Evolutionary conservation across 306 rosid species (phyloP).

Genomic region (Lagenaria siceraria): DNA sequence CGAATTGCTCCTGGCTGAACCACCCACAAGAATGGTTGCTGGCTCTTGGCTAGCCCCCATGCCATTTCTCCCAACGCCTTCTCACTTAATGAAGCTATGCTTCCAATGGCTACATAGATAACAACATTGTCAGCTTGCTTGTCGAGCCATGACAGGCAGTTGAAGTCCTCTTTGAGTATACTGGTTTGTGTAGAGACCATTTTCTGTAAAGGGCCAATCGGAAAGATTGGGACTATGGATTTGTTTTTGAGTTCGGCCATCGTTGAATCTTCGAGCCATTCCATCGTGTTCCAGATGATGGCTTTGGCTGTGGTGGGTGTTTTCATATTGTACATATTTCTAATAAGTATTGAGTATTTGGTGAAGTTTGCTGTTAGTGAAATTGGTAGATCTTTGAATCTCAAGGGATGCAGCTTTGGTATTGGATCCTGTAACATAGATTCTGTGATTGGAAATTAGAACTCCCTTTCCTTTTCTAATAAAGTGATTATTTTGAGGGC

Average conservation of each 20-base stretch:
- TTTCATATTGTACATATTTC: slow-evolving; percentile 11
- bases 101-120: slow-evolving; percentile 54
- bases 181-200: slow-evolving; percentile 12
- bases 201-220: slow-evolving; percentile 54
- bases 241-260: background rate
- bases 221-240: slow-evolving; percentile 30
- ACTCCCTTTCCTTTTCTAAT: background rate
- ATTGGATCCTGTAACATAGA: slow-evolving; percentile 28
- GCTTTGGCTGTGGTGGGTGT: slow-evolving; percentile 23
- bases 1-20: slow-evolving; percentile 37
- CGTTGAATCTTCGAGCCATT: slow-evolving; percentile 27
- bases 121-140: slow-evolving; percentile 24
- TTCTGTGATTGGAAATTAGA: slow-evolving; percentile 4
- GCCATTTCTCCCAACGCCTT: slow-evolving; percentile 44
- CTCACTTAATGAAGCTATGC: slow-evolving; percentile 25
- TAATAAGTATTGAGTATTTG: background rate
- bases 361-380: slow-evolving; percentile 9
- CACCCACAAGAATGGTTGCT: slow-evolving; percentile 55
- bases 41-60: slow-evolving; percentile 50
- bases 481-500: too few species aligned
- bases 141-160: slow-evolving; percentile 43
- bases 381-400: slow-evolving; percentile 40
- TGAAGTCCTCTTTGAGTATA: slow-evolving; percentile 26
- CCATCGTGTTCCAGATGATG: slow-evolving; percentile 48
- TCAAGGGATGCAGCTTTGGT: slow-evolving; percentile 34